phyloP scores from a whole-genome alignment of 169 alveolate genomes.

The Amoebophrya sp. region DNA sequence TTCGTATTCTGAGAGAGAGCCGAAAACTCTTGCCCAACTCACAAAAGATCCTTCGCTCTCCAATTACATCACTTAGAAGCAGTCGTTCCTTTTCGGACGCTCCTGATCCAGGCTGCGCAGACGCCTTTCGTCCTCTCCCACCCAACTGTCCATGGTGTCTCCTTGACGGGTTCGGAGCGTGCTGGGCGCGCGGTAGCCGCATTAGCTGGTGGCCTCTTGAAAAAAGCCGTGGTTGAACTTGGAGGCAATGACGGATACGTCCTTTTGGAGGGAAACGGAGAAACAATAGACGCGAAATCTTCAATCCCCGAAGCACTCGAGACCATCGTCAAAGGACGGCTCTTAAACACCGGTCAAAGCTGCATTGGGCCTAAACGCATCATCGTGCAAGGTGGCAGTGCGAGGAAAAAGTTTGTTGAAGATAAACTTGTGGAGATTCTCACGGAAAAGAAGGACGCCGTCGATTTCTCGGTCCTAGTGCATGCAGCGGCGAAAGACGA shows the following conservation, averaged over 20 bases:
- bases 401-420: neutral
- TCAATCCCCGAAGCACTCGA: neutral
- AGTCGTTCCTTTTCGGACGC: neutral
- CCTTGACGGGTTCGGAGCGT: neutral
- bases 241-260: neutral
- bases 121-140: neutral
- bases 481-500: neutral
- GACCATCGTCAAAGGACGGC: neutral
- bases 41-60: no score
- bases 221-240: neutral
- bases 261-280: no score
- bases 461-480: neutral
- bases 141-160: neutral
- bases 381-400: neutral
- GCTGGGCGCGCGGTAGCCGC: neutral
- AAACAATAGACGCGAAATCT: no score
- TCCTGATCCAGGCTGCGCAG: neutral
- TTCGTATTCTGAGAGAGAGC: neutral
- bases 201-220: neutral
- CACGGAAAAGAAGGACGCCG: neutral
- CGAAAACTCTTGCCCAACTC: no score
- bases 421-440: neutral
- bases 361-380: constrained; percentile 13
- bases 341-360: neutral
- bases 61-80: no score